Conservation (phyloP, 2,329 filamentous ascomycete genomes). For the Neofusicoccum umdonicola region DNA sequence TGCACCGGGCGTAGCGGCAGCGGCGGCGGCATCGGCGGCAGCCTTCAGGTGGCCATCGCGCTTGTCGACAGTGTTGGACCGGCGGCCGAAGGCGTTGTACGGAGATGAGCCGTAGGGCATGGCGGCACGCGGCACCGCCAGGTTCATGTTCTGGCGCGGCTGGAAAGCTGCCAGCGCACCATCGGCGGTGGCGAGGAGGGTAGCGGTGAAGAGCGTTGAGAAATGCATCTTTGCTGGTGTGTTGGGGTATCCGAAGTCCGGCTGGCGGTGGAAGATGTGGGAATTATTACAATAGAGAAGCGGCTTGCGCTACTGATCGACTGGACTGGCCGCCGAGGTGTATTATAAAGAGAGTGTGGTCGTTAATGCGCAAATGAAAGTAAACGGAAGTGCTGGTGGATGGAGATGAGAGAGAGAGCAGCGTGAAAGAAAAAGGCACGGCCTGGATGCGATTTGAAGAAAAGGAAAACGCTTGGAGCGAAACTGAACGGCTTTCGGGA, state of each 20-base stretch:
- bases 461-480: constrained; percentile 4
- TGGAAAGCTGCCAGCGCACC: constrained; percentile 3
- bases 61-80: neutral
- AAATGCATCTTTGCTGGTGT: constrained; percentile 4
- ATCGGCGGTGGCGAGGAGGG: neutral
- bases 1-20: neutral
- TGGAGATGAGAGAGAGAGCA: neutral
- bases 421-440: neutral
- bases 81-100: constrained; percentile 2
- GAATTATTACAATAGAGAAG: neutral
- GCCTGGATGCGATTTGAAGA: neutral
- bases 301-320: neutral
- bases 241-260: neutral
- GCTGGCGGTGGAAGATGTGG: neutral
- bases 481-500: constrained; percentile 9
- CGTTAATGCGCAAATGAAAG: constrained; percentile 1
- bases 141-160: neutral
- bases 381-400: neutral
- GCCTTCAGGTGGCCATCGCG: neutral
- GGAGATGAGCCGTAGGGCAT: neutral
- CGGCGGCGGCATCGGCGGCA: neutral
- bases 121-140: constrained; percentile 11
- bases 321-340: neutral
- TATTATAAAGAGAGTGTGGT: constrained; percentile 2
- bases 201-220: neutral